Evolutionary conservation across 805 yeast species (phyloP).

Genomic region (Kazachstania psychrophila): DNA sequence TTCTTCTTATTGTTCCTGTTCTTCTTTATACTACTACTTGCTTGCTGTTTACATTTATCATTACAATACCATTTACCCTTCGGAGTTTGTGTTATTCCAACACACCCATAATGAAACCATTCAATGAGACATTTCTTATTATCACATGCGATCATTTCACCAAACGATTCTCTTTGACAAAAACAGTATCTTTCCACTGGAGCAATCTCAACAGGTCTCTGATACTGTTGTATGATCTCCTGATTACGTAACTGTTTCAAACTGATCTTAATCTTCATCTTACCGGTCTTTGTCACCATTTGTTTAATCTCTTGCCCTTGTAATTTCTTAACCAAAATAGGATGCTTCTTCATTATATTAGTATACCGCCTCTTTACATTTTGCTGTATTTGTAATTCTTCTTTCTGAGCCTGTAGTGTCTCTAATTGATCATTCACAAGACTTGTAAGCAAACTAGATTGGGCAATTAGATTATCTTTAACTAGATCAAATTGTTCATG

Average conservation of each 20-base stretch:
- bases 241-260: constrained; percentile 1
- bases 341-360: constrained; percentile 2
- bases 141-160: constrained; percentile 90
- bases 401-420: constrained; percentile 6
- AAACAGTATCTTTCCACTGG: constrained; percentile 33
- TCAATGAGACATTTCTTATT: constrained; percentile 59
- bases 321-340: neutral
- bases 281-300: neutral
- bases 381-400: constrained; percentile 7
- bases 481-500: neutral
- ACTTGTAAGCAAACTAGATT: constrained; percentile 9
- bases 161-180: constrained; percentile 42
- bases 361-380: constrained; percentile 6
- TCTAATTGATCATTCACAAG: constrained; percentile 9
- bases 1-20: neutral
- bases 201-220: neutral
- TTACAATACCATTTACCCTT: constrained; percentile 67
- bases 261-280: constrained; percentile 5
- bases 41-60: constrained; percentile 25
- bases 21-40: neutral
- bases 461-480: constrained; percentile 6
- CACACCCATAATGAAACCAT: constrained; percentile 78
- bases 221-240: neutral
- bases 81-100: constrained; percentile 56
- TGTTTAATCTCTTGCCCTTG: neutral